Conservation (phyloP, 1,284 basidiomycete species). For the Baeospora myosura region DNA sequence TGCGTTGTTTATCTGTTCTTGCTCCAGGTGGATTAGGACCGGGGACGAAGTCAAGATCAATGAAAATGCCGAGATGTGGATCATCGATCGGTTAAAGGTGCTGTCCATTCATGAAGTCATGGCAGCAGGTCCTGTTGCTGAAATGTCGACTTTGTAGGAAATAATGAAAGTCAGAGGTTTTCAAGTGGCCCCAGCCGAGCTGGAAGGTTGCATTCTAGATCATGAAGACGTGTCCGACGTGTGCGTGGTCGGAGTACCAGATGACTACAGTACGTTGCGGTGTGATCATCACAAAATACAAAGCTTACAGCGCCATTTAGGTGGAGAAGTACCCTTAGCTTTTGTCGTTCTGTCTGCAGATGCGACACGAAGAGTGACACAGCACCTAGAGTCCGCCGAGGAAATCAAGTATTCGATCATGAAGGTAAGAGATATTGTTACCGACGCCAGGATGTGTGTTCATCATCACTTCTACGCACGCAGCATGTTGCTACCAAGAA, state of each 20-base stretch:
- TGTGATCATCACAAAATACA: background rate
- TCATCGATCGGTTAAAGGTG: conserved; percentile 67
- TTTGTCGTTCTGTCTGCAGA: conserved; percentile 47
- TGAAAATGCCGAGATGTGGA: conserved; percentile 50
- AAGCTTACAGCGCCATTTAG: conserved; percentile 14
- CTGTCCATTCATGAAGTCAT: background rate
- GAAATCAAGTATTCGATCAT: conserved; percentile 36
- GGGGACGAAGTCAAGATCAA: conserved; percentile 61
- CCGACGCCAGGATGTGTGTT: conserved; percentile 1
- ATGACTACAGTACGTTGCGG: conserved; percentile 46
- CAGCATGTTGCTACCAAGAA: conserved; percentile 63
- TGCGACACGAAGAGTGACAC: conserved; percentile 30
- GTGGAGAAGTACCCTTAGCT: conserved; percentile 62
- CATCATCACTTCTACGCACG: background rate
- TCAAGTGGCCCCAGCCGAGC: conserved; percentile 63
- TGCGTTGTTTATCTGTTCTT: background rate
- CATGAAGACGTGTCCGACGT: conserved; percentile 64
- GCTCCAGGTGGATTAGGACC: conserved; percentile 55
- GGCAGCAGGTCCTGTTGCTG: background rate
- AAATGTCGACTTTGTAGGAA: conserved; percentile 28
- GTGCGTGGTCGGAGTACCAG: conserved; percentile 71
- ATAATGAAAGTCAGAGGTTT: conserved; percentile 62
- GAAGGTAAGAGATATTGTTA: conserved; percentile 30
- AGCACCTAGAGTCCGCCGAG: conserved; percentile 23
- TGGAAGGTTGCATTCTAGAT: conserved; percentile 64